A percentile compares a stretch with the other conserved stretches of the same genome.
Conservation (phyloP, 1,284 basidiomycete species). For the Moniliophthora roreri region DNA sequence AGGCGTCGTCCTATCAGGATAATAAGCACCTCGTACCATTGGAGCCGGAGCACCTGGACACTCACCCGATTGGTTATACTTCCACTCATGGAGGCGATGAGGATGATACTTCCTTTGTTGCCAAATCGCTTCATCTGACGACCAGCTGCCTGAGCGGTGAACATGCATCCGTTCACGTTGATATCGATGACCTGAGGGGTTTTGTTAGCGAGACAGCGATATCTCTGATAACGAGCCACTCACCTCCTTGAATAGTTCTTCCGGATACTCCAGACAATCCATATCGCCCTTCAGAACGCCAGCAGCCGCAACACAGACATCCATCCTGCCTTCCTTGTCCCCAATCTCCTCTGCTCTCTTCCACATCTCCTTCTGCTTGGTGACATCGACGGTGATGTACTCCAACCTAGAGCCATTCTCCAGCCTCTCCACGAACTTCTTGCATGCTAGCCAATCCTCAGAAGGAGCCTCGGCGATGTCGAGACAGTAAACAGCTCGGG, state of each 20-base stretch:
- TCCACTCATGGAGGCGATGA: conserved; percentile 88
- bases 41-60: neutral
- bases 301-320: conserved; percentile 76
- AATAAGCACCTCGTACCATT: conserved; percentile 14
- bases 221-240: too few relatives aligned
- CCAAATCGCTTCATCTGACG: conserved; percentile 73
- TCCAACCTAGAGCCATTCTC: conserved; percentile 53
- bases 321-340: conserved; percentile 62
- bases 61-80: conserved; percentile 78
- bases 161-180: conserved; percentile 77
- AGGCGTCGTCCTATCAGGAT: conserved; percentile 56
- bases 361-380: conserved; percentile 61
- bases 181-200: conserved; percentile 62
- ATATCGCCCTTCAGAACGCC: conserved; percentile 67
- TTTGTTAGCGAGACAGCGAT: too few relatives aligned
- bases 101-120: conserved; percentile 73
- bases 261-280: conserved; percentile 71
- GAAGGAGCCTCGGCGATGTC: conserved; percentile 69
- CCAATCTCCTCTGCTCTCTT: conserved; percentile 57
- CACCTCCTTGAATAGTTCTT: conserved; percentile 55
- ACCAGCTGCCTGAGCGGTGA: conserved; percentile 79
- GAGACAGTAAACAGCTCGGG: conserved; percentile 73
- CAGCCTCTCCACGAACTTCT: conserved; percentile 50
- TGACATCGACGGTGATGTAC: conserved; percentile 67
- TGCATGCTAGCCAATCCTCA: conserved; percentile 63